Percentiles rank a stretch among this genome's conserved stretches.
Evolutionary conservation across 1,284 basidiomycete species (phyloP).

Genomic region (Sporisorium exsertum): DNA sequence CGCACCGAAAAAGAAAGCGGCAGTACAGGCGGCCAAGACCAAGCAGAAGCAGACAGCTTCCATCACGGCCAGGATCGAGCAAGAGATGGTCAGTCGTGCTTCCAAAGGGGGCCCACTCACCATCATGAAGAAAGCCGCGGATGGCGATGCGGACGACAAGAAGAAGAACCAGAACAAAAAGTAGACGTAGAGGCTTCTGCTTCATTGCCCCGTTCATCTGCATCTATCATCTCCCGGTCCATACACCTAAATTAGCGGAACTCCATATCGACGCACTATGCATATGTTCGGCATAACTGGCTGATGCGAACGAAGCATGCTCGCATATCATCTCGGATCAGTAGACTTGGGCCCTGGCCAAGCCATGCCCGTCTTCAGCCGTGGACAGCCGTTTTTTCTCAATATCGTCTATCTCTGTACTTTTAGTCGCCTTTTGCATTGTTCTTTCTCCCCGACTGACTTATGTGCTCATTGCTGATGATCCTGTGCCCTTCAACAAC

Average conservation of each 20-base stretch:
- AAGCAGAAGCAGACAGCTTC: slow-evolving; percentile 52
- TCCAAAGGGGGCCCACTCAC: slow-evolving; percentile 71
- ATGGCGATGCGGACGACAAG: slow-evolving; percentile 75
- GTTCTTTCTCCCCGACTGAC: neutral
- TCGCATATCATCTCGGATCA: neutral
- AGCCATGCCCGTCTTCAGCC: neutral
- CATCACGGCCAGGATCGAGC: slow-evolving; percentile 51
- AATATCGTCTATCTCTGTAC: slow-evolving; percentile 17
- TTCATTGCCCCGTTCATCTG: neutral
- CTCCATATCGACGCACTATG: too few relatives aligned
- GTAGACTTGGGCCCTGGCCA: neutral
- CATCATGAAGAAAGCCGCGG: slow-evolving; percentile 92
- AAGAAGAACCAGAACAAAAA: slow-evolving; percentile 53
- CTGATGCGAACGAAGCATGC: neutral
- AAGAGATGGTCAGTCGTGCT: slow-evolving; percentile 55
- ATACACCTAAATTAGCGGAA: neutral
- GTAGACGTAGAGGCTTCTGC: neutral
- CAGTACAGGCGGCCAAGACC: slow-evolving; percentile 42
- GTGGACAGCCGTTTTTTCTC: neutral
- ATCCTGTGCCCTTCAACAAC: neutral
- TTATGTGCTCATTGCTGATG: neutral
- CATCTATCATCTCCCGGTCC: neutral
- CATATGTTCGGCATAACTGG: too few relatives aligned
- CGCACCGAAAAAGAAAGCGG: slow-evolving; percentile 50
- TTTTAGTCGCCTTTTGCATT: slow-evolving; percentile 13